Conservation (phyloP, 805 yeast genomes). For the Saturnispora gosingensis region DNA sequence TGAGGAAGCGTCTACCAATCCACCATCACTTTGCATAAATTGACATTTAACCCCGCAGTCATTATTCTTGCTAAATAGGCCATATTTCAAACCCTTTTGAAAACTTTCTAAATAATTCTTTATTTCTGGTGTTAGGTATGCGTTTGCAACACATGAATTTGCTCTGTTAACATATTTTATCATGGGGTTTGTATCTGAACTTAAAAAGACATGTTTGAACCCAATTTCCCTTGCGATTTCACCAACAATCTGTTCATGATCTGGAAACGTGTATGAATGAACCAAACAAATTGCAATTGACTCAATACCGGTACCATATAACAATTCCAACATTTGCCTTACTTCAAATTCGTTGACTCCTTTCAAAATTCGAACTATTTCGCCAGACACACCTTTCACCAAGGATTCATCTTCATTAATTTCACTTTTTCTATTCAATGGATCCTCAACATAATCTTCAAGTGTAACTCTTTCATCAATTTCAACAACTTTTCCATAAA, state of each 20-base stretch:
- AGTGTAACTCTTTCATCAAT: constrained; percentile 85
- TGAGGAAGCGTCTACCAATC: constrained; percentile 71
- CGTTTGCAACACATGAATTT: constrained; percentile 72
- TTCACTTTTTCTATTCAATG: constrained; percentile 26
- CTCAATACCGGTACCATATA: constrained; percentile 49
- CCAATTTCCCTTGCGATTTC: constrained; percentile 56
- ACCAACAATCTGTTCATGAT: constrained; percentile 56
- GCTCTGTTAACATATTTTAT: constrained; percentile 68
- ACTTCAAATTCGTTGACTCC: constrained; percentile 40
- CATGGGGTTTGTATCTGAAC: constrained; percentile 68
- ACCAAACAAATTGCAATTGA: constrained; percentile 65
- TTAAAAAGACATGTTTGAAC: constrained; percentile 57
- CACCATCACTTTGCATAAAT: constrained; percentile 97
- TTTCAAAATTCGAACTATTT: constrained; percentile 48
- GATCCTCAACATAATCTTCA: constrained; percentile 74
- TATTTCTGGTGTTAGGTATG: constrained; percentile 75
- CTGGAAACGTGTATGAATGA: constrained; percentile 66
- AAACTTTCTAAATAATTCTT: constrained; percentile 54
- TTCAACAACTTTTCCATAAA: constrained; percentile 72
- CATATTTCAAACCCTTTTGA: constrained; percentile 49
- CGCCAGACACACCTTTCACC: constrained; percentile 57
- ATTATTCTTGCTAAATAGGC: constrained; percentile 28
- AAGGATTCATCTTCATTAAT: constrained; percentile 20
- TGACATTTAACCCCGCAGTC: constrained; percentile 46
- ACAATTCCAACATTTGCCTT: constrained; percentile 30